Percentiles rank a stretch among this genome's conserved stretches.
phyloP scores from a whole-genome alignment of 257 asterid species.

The Verbascum thapsus region DNA sequence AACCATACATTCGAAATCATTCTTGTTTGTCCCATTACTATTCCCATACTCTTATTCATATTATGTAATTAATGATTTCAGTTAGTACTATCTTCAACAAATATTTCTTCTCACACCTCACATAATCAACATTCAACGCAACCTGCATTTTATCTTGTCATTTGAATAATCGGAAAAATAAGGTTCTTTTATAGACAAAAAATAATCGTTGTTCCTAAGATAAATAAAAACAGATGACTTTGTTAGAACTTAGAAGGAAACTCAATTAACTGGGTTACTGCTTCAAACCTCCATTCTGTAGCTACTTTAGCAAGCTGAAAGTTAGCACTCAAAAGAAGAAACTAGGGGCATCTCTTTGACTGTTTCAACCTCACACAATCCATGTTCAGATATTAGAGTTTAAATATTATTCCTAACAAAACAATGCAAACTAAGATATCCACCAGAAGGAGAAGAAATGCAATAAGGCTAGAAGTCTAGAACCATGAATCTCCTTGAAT shows the following conservation, averaged over 20 bases:
- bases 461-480: not conserved
- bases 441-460: not conserved
- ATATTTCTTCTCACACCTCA: not conserved
- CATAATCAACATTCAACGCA: slow-evolving; percentile 11
- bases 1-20: not conserved
- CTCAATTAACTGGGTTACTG: not conserved
- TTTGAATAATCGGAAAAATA: not conserved
- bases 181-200: not conserved
- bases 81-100: not conserved
- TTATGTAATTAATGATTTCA: not conserved
- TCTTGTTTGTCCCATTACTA: no score
- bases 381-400: not conserved
- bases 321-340: slow-evolving; percentile 11
- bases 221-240: no score
- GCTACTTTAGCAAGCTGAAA: not conserved
- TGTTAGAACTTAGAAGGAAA: no score
- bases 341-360: not conserved
- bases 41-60: not conserved
- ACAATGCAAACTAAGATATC: not conserved
- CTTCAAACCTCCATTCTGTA: no score
- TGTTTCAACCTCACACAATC: not conserved
- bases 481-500: slow-evolving; percentile 9
- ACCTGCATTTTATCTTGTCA: not conserved
- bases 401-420: no score
- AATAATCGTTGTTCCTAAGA: not conserved